A percentile compares a stretch with the other conserved stretches of the same genome.
Evolutionary conservation across 176 grass and related monocot species (phyloP).

Genomic region (Phoenix roebelenii): DNA sequence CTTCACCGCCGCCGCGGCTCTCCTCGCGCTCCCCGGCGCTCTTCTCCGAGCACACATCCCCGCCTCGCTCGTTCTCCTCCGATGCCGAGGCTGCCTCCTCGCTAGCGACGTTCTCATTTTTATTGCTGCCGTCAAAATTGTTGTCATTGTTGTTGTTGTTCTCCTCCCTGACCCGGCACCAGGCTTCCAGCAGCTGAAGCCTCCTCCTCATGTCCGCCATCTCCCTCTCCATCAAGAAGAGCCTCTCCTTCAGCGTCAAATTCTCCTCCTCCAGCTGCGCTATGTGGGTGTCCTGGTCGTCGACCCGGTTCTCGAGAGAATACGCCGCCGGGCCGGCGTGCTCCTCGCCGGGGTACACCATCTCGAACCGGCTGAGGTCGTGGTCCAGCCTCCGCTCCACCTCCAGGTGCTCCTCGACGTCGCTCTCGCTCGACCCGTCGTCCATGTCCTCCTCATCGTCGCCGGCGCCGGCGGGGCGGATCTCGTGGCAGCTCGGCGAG

Average conservation of each 20-base stretch:
- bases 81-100: too few relatives aligned
- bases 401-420: slow-evolving; percentile 82
- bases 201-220: slow-evolving; percentile 32
- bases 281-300: slow-evolving; percentile 46
- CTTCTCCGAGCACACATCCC: slow-evolving; percentile 22
- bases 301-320: slow-evolving; percentile 23
- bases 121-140: too few relatives aligned
- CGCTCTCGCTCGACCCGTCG: slow-evolving; percentile 52
- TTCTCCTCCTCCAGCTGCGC: slow-evolving; percentile 81
- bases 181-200: slow-evolving; percentile 38
- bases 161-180: slow-evolving; percentile 23
- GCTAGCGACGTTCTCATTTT: too few relatives aligned
- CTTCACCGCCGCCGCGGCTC: background rate
- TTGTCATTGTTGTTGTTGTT: background rate
- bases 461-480: slow-evolving; percentile 16
- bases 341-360: slow-evolving; percentile 51
- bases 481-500: slow-evolving; percentile 17
- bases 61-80: slow-evolving; percentile 18
- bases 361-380: slow-evolving; percentile 88
- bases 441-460: slow-evolving; percentile 38
- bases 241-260: slow-evolving; percentile 66
- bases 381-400: slow-evolving; percentile 87
- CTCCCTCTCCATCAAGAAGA: slow-evolving; percentile 86
- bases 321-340: slow-evolving; percentile 9
- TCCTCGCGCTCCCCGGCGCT: slow-evolving; percentile 6